These are phyloP conservation scores for Xeromyces bisporus DNA, from an alignment of 495 filamentous ascomycete species.

Conservation along the genomic window DNA sequence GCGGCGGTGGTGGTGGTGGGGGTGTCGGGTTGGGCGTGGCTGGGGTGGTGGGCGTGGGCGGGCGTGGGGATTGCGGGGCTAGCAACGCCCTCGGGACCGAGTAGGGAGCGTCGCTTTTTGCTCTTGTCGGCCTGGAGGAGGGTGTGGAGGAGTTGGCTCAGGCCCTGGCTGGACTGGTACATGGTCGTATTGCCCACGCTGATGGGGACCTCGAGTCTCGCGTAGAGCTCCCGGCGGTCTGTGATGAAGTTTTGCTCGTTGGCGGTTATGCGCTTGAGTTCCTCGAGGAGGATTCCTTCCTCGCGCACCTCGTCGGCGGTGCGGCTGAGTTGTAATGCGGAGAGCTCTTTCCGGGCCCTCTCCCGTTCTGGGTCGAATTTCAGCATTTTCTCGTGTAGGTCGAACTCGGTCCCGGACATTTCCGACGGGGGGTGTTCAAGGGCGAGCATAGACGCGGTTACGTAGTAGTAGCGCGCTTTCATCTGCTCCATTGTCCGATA, in stretches of 20 bases:
- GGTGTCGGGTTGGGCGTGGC: slow-evolving; percentile 24
- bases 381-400: slow-evolving; percentile 62
- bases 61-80: slow-evolving; percentile 36
- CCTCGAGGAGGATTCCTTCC: slow-evolving; percentile 72
- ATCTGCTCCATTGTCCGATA: slow-evolving; percentile 69
- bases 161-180: slow-evolving; percentile 63
- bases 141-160: slow-evolving; percentile 62
- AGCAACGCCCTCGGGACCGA: slow-evolving; percentile 37
- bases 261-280: slow-evolving; percentile 75
- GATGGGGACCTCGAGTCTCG: slow-evolving; percentile 62
- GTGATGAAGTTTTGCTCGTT: slow-evolving; percentile 67
- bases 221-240: slow-evolving; percentile 81
- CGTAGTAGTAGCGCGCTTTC: slow-evolving; percentile 76
- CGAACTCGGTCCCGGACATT: slow-evolving; percentile 72
- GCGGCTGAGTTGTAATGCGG: slow-evolving; percentile 57
- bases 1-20: too few relatives aligned
- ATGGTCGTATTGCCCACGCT: slow-evolving; percentile 46
- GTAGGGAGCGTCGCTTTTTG: slow-evolving; percentile 58
- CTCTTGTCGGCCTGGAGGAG: slow-evolving; percentile 65
- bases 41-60: slow-evolving; percentile 15
- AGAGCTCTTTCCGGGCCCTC: slow-evolving; percentile 63
- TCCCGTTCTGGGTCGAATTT: slow-evolving; percentile 73
- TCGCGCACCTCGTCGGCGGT: slow-evolving; percentile 78
- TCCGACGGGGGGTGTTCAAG: slow-evolving; percentile 63
- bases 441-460: slow-evolving; percentile 72